Evolutionary conservation across 2,329 filamentous ascomycete species (phyloP), one percentile per base, ranked within the genome.

Genomic region (Trichoderma lentiforme): DNA sequence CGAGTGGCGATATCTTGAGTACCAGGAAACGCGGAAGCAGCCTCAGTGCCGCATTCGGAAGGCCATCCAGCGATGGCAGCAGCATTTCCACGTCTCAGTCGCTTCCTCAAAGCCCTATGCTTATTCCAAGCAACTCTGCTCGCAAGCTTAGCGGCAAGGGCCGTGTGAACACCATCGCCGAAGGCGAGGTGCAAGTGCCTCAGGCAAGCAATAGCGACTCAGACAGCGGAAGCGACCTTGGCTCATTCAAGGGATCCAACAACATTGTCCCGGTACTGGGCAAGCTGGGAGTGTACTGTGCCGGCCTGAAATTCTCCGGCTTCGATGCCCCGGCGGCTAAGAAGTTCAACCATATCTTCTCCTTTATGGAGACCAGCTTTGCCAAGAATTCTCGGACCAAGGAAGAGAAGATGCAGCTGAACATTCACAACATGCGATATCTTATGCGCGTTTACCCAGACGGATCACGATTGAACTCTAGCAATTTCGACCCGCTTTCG

Each of bases 381-480:
- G 90, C 93, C 76, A 92, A 90, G 78, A 89, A 96, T 77, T 94
- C 91, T 78, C 91, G 91, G 74, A 90, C 92, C 60, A 87, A 90
- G 60, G 92, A 93, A 28, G 90, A 90, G 73, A 97, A 97, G 82
- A 88, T 89, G 73, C 86, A 92, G 4, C 87, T 98, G 30, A 92
- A 95, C 77, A 91, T 92, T 72, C 96, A 99, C 85, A 99, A 99
- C 81, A 92, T 94, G 86, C 90, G 91, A 53, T 93, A 95, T 79
- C 84, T 98, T 78, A 98, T 98, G 89, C 92, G 96, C 57, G 94
- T 98, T 11, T 99, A 99, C 79, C 96, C 96, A 7, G 92, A 93
- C 70, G 91, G 89, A 47, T 91, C 90, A 76, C 92, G 96, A 32
- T 86, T 98, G 71, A 90, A 89, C 39, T 98, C 96, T 0, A 93